Conservation (phyloP, 2,329 filamentous ascomycete species). For the Exutisphaerella laricina region DNA sequence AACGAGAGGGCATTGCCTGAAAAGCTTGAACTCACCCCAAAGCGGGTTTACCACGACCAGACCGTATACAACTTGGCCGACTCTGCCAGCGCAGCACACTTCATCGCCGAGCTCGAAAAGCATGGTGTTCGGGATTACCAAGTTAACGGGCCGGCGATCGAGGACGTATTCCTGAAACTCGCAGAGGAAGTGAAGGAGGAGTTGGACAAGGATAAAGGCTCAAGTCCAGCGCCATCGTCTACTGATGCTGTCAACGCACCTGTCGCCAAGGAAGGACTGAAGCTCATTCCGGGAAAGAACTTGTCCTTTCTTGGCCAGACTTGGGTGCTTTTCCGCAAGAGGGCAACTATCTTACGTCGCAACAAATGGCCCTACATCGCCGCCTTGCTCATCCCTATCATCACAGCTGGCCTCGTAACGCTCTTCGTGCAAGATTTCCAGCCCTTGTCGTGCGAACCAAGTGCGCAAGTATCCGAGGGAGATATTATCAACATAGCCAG, state of each 20-base stretch:
- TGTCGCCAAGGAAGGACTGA: constrained; percentile 27
- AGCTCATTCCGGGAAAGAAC: constrained; percentile 61
- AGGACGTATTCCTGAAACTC: constrained; percentile 84
- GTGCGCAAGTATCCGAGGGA: constrained; percentile 25
- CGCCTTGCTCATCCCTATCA: constrained; percentile 70
- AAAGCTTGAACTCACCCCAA: constrained; percentile 24
- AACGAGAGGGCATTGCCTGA: constrained; percentile 27
- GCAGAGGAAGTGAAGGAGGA: constrained; percentile 70
- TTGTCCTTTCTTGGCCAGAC: constrained; percentile 67
- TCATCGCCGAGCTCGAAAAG: constrained; percentile 64
- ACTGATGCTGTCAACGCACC: constrained; percentile 15
- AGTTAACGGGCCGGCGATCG: constrained; percentile 82
- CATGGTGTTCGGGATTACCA: constrained; percentile 69
- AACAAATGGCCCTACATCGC: constrained; percentile 72
- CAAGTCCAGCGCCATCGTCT: constrained; percentile 18
- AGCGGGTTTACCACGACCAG: constrained; percentile 59
- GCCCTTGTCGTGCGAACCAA: constrained; percentile 45
- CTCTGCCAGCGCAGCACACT: constrained; percentile 63
- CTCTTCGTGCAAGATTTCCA: constrained; percentile 62
- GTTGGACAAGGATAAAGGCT: constrained; percentile 27
- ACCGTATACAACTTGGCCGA: constrained; percentile 66
- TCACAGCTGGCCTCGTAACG: constrained; percentile 72
- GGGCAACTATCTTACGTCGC: constrained; percentile 67
- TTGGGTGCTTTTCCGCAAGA: constrained; percentile 69
- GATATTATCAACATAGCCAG: constrained; percentile 21